Evolutionary conservation across 148 eudicot genomes (phyloP).

Genomic region (Amaranthus palmeri): DNA sequence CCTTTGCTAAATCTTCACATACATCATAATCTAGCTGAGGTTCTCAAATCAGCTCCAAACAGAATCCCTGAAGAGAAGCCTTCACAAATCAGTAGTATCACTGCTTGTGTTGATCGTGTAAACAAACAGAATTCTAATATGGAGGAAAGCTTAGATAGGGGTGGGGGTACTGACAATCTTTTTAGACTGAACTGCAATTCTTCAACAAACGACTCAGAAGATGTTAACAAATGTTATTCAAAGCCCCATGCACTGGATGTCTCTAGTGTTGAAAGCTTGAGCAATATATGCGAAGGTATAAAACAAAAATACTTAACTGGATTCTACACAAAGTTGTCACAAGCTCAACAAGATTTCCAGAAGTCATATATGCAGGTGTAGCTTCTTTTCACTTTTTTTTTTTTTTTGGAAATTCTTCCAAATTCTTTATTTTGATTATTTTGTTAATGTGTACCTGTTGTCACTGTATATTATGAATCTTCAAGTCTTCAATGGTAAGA

Average conservation of each 20-base stretch:
- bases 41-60: constrained; percentile 39
- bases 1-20: constrained; percentile 82
- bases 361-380: constrained; percentile 79
- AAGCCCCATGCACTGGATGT: constrained; percentile 16
- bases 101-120: constrained; percentile 26
- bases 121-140: constrained; percentile 15
- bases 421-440: not conserved
- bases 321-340: constrained; percentile 52
- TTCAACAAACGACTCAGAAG: constrained; percentile 21
- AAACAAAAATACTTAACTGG: constrained; percentile 64
- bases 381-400: constrained; percentile 7
- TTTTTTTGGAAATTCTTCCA: not conserved
- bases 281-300: constrained; percentile 44
- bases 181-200: constrained; percentile 15
- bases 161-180: constrained; percentile 21
- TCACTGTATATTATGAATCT: not conserved
- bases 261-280: constrained; percentile 35
- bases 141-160: constrained; percentile 12
- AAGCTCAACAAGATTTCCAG: constrained; percentile 77
- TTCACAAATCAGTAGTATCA: constrained; percentile 23
- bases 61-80: constrained; percentile 25
- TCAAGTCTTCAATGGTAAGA: constrained; percentile 1
- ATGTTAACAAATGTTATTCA: constrained; percentile 19
- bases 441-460: not conserved
- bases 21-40: constrained; percentile 79